A percentile compares a stretch with the other conserved stretches of the same genome.
phyloP scores from a whole-genome alignment of 805 yeast species.

The Lipomyces orientalis region DNA sequence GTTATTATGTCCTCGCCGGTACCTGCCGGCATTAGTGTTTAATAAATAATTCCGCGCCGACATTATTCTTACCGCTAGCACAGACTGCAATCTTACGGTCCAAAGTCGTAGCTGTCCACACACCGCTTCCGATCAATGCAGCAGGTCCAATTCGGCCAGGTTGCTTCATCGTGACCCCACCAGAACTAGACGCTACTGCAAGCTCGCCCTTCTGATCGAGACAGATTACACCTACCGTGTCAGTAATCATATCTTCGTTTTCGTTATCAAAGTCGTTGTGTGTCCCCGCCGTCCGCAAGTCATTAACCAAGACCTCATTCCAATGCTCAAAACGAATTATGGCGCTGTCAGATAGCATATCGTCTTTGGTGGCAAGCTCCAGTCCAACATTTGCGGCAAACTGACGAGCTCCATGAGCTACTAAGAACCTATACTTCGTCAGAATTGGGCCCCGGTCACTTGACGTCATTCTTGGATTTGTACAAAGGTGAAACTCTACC shows the following conservation, averaged over 20 bases:
- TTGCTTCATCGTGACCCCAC: slow-evolving; percentile 48
- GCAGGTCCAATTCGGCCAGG: slow-evolving; percentile 53
- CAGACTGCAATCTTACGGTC: slow-evolving; percentile 40
- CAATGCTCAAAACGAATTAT: slow-evolving; percentile 31
- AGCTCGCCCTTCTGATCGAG: slow-evolving; percentile 38
- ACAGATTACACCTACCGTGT: slow-evolving; percentile 51
- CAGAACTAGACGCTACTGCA: slow-evolving; percentile 49
- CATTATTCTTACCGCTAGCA: slow-evolving; percentile 44
- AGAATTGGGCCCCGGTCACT: background rate
- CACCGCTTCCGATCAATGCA: slow-evolving; percentile 49
- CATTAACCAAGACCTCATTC: slow-evolving; percentile 23
- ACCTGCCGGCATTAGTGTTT: slow-evolving; percentile 6
- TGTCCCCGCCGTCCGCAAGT: background rate
- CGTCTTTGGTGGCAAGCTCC: slow-evolving; percentile 18
- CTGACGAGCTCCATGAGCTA: slow-evolving; percentile 45
- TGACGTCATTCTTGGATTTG: background rate
- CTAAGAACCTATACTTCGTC: slow-evolving; percentile 42
- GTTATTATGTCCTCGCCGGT: slow-evolving; percentile 50
- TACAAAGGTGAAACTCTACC: slow-evolving; percentile 38
- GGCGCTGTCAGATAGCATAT: slow-evolving; percentile 35
- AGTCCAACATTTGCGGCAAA: slow-evolving; percentile 39
- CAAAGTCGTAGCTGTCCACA: slow-evolving; percentile 27
- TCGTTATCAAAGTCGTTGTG: background rate
- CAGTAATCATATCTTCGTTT: slow-evolving; percentile 36
- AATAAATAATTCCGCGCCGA: background rate